Conservation (phyloP, 2,329 filamentous ascomycete genomes). For the Pseudocercospora fijiensis region DNA sequence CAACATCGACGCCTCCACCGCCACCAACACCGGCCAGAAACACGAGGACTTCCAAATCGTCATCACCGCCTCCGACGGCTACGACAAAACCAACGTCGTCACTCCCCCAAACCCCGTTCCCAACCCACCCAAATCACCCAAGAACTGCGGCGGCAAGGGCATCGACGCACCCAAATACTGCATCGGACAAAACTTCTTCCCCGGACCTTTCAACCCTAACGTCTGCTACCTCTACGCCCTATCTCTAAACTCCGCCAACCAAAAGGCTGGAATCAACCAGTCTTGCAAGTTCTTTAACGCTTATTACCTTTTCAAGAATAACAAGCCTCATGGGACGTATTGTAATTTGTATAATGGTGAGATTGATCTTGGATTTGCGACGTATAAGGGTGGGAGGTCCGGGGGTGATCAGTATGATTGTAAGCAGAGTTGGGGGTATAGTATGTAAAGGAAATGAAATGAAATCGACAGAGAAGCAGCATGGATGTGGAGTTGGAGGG, state of each 20-base stretch:
- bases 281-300: constrained; percentile 37
- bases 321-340: constrained; percentile 32
- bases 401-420: constrained; percentile 29
- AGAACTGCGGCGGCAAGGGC: constrained; percentile 23
- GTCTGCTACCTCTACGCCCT: constrained; percentile 30
- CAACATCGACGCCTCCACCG: constrained; percentile 33
- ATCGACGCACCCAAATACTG: constrained; percentile 24
- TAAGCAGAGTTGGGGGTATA: constrained; percentile 29
- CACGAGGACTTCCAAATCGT: constrained; percentile 35
- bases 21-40: constrained; percentile 33
- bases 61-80: constrained; percentile 34
- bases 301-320: constrained; percentile 33
- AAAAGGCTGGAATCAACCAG: constrained; percentile 22
- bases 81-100: constrained; percentile 31
- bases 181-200: constrained; percentile 36
- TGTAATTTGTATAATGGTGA: constrained; percentile 32
- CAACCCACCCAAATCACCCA: constrained; percentile 17
- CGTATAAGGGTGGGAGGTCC: neutral
- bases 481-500: too few species aligned
- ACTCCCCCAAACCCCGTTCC: constrained; percentile 21
- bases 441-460: neutral
- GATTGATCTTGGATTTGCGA: constrained; percentile 3
- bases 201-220: constrained; percentile 36
- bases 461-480: too few species aligned
- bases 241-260: constrained; percentile 21